phyloP scores from a whole-genome alignment of 441 rosid species.

The Cnidoscolus chayamansa region DNA sequence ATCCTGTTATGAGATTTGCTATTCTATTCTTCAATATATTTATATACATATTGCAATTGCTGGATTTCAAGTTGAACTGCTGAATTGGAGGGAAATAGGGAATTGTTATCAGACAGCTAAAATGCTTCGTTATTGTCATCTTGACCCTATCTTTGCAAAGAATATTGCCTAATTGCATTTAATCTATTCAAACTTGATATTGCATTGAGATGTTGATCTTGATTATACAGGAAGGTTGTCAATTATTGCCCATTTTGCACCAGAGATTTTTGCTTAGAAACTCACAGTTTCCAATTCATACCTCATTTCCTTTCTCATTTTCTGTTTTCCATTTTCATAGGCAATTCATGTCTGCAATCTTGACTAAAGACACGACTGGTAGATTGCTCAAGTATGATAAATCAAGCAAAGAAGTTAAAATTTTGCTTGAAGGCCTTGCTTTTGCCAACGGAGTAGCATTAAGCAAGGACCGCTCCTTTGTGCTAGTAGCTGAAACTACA shows the following conservation, averaged over 20 bases:
- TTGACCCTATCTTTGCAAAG: neutral
- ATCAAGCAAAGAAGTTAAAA: conserved; percentile 45
- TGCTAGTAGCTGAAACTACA: conserved; percentile 55
- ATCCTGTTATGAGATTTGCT: neutral
- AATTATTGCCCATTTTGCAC: neutral
- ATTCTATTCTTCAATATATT: neutral
- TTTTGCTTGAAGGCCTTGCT: conserved; percentile 48
- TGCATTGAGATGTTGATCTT: neutral
- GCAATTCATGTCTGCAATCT: conserved; percentile 51
- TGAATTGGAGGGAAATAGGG: neutral
- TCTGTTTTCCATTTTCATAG: conserved; percentile 29
- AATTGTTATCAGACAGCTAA: neutral
- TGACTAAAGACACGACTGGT: conserved; percentile 57
- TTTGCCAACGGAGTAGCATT: conserved; percentile 76
- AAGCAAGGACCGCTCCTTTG: conserved; percentile 55
- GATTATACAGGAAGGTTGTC: neutral
- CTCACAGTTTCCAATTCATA: neutral
- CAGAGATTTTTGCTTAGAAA: neutral
- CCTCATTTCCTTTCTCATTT: neutral
- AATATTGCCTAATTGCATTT: neutral
- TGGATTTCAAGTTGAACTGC: neutral
- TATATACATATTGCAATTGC: neutral
- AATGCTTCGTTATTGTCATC: neutral
- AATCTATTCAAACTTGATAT: neutral
- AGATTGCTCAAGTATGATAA: conserved; percentile 57